A percentile compares a stretch with the other conserved stretches of the same genome.
Conservation (phyloP, 306 rosid species). For the Vigna radiata region DNA sequence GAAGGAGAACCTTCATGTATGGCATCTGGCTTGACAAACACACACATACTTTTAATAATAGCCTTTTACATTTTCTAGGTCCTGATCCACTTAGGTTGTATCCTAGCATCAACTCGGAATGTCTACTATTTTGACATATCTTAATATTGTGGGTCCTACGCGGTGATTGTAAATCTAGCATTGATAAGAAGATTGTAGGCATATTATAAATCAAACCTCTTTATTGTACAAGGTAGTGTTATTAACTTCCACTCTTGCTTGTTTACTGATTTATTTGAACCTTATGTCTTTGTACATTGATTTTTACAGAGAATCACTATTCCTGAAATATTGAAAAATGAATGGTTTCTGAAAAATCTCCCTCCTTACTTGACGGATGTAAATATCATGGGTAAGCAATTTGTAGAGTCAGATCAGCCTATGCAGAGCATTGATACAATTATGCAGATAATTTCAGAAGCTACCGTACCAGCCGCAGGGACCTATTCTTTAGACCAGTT, state of each 20-base stretch:
- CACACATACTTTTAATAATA: neutral
- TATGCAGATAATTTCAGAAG: constrained; percentile 96
- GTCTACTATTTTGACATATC: neutral
- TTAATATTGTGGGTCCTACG: neutral
- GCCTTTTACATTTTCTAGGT: constrained; percentile 2
- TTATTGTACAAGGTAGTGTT: neutral
- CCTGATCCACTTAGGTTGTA: neutral
- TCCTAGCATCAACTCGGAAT: neutral
- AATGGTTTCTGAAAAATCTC: constrained; percentile 87
- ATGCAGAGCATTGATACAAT: constrained; percentile 80
- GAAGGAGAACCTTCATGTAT: too few relatives aligned
- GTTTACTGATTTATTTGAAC: constrained; percentile 2
- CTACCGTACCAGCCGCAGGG: constrained; percentile 86
- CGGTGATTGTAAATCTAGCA: neutral
- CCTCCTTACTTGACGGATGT: constrained; percentile 84
- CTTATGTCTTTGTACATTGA: neutral
- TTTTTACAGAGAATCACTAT: constrained; percentile 76
- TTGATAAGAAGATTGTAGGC: constrained; percentile 5
- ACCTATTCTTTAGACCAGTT: constrained; percentile 53
- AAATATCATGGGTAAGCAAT: constrained; percentile 63
- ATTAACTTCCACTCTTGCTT: neutral
- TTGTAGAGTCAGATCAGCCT: constrained; percentile 91
- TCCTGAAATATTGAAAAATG: constrained; percentile 78
- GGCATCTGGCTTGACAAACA: neutral
- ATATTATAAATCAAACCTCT: neutral